Evolutionary conservation across 2,329 filamentous ascomycete species (phyloP), one percentile per base, ranked within the genome.

Genomic region (Aspergillus nomiae): DNA sequence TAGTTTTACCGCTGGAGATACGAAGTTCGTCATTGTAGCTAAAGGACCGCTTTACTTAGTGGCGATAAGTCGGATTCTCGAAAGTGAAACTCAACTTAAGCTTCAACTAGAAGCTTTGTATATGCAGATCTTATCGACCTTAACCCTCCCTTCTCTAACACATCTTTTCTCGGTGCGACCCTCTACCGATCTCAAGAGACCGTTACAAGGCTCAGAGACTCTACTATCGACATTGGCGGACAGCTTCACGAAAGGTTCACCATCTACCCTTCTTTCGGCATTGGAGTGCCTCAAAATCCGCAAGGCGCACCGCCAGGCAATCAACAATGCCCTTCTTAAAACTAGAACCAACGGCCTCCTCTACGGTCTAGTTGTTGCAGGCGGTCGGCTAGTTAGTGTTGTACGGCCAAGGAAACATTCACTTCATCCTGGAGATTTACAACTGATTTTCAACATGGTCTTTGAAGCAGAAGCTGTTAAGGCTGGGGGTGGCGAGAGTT

Each of bases 401-500:
- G 91, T 98, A 19, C 86, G 95, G 43, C 96, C 96, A 7, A 94
- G 96, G 70, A 92, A 95, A 62, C 95, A 99, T 77, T 97, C 94
- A 0, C 84, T 99, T 2, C 96, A 99, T 71, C 95, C 96, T 0
- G 94, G 94, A 66, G 95, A 99, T 75, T 84, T 99, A 28, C 94
- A 97, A 73, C 86, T 99, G 53, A 94, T 99, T 64, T 99, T 99
- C 84, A 98, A 98, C 74, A 99, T 99, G 96, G 87, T 99, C 2
- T 99, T 99, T 72, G 94, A 96, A 80, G 95, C 94, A 2, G 92
- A 92, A 56, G 91, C 92, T 50, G 90, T 99, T 74, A 94, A 95
- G 75, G 90, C 92, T 24, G 94, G 92, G 7, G 93, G 87, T n/a
- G 95, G 94, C 34, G 95, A 99, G 78, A 97, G 94, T 71, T 99